Evolutionary conservation across 495 filamentous ascomycete genomes (phyloP), one percentile per base, ranked within the genome.

Genomic region (Penicillium goetzii): DNA sequence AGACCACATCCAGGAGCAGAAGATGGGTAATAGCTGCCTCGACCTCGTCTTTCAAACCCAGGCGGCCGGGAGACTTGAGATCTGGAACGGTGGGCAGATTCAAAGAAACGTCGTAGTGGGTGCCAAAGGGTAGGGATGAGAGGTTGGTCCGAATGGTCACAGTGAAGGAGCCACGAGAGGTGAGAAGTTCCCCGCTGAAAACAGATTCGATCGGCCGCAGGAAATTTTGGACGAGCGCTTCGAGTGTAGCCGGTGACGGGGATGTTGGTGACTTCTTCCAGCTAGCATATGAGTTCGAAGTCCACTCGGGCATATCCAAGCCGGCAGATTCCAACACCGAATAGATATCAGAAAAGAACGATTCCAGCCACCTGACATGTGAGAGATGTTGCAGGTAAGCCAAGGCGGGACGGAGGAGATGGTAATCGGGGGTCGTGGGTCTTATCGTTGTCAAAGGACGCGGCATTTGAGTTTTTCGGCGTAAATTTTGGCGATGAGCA

Each of bases 401-500:
- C 50, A 92, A 72, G 14, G 92, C 74, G 1, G 89, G 87, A 3
- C 86, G 84, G 28, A 95, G 80, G 28, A 95, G 77, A 41, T 78
- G 75, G 56, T 90, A 86, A 43, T 88, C 77, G 0, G 79, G 83
- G 3, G 73, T 69, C 9, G 79, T 60, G 50, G 80, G 80, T 57
- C 79, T 86, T 40, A 75, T 74, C 7, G 75, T 77, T 3, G 80
- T 80, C n/a, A 90, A 71, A 0, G 88, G 85, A 0, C 82, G 82
- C 21, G 89, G 87, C 0, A 81, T 72, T 61, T 86, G 84, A 8
- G 85, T 88, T 41, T 91, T 83, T 4, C 81, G 83, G 14, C 80
- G 80, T 14, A 89, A 79, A 47, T 87, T 92, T 62, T 88, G 84
- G 23, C 86, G 82, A 70, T 96, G 90, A 11, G 88, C 83, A 63